Evolutionary conservation across 495 filamentous ascomycete species (phyloP).

Genomic region (Darksidea phi): DNA sequence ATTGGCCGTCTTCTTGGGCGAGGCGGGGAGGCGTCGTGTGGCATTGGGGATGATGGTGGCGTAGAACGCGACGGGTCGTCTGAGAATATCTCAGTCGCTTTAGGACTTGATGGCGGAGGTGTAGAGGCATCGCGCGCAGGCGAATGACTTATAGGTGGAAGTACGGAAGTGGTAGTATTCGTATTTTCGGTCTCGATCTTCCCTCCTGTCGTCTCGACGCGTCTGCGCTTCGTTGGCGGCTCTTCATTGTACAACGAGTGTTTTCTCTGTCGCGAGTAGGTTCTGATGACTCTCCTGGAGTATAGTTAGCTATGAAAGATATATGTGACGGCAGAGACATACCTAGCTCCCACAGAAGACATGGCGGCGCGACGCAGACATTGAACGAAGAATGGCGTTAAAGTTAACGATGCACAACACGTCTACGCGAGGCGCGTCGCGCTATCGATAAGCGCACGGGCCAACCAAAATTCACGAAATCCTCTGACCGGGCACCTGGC

Average conservation of each 20-base stretch:
- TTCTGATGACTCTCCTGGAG: constrained; percentile 28
- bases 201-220: constrained; percentile 18
- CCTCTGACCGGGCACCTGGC: background rate
- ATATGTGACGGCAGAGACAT: background rate
- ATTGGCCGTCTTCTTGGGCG: constrained; percentile 17
- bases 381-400: background rate
- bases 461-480: background rate
- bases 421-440: constrained; percentile 7
- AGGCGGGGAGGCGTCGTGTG: constrained; percentile 4
- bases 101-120: constrained; percentile 17
- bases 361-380: background rate
- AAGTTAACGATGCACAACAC: too few relatives aligned
- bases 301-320: background rate
- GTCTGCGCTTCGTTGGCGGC: constrained; percentile 33
- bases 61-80: constrained; percentile 23
- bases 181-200: background rate
- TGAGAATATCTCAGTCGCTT: constrained; percentile 19
- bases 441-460: constrained; percentile 2
- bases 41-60: constrained; percentile 24
- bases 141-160: background rate
- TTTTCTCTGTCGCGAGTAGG: constrained; percentile 38
- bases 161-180: constrained; percentile 1
- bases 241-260: constrained; percentile 31
- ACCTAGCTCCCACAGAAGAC: background rate
- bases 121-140: constrained; percentile 6